Evolutionary conservation across 805 yeast genomes (phyloP).

Genomic region (Osmozyma mogii): DNA sequence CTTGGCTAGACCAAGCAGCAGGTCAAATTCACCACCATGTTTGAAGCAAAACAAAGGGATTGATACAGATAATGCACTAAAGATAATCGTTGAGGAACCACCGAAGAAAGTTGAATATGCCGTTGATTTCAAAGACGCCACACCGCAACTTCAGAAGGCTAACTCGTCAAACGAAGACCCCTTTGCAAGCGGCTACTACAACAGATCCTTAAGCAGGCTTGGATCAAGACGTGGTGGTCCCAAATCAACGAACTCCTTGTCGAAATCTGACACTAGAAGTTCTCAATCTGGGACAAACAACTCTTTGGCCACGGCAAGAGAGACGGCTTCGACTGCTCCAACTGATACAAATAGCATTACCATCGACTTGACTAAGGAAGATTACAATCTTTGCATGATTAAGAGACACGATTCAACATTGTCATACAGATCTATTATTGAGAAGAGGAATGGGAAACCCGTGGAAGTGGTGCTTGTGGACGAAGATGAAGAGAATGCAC

Average conservation of each 20-base stretch:
- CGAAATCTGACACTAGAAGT: conserved; percentile 15
- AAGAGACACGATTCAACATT: conserved; percentile 26
- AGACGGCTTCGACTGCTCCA: conserved; percentile 19
- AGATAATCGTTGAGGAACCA: conserved; percentile 30
- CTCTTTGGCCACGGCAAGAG: conserved; percentile 17
- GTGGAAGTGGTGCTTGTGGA: conserved; percentile 39
- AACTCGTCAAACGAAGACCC: background rate
- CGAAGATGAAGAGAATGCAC: conserved; percentile 21
- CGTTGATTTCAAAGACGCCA: conserved; percentile 33
- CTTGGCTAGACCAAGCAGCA: too few relatives aligned
- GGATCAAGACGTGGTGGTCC: too few relatives aligned
- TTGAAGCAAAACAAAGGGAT: background rate
- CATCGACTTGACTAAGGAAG: conserved; percentile 35
- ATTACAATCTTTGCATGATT: conserved; percentile 30
- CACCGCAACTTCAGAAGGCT: background rate
- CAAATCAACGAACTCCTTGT: background rate
- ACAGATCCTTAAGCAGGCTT: background rate
- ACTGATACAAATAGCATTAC: conserved; percentile 32
- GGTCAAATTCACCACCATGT: too few relatives aligned
- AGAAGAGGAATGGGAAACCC: conserved; percentile 29
- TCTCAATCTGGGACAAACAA: conserved; percentile 25
- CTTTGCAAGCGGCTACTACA: background rate
- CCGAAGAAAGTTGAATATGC: conserved; percentile 29
- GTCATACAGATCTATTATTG: conserved; percentile 34
- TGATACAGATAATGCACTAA: background rate